Conservation (phyloP, 805 yeast genomes). For the Metschnikowia koreensis region DNA sequence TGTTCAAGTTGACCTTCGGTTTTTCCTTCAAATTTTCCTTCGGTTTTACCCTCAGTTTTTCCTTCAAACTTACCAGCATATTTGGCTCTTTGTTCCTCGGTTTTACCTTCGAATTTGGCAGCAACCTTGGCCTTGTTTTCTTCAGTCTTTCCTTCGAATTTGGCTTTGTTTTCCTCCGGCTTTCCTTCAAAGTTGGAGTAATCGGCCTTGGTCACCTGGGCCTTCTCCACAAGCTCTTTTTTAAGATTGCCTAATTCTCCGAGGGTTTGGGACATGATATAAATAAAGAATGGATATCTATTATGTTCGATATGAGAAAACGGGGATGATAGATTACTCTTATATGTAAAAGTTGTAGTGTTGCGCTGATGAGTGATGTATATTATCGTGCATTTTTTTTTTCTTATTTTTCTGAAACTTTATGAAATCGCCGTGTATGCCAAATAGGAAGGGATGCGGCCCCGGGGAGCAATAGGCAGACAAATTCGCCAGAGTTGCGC, state of each 20-base stretch:
- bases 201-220: conserved; percentile 1
- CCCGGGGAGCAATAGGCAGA: conserved; percentile 1
- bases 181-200: conserved; percentile 1
- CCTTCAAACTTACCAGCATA: conserved; percentile 15
- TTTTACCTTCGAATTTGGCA: conserved; percentile 9
- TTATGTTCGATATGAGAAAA: no score
- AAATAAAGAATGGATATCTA: no score
- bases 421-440: conserved; percentile 2
- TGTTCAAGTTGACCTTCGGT: conserved; percentile 1
- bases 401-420: not conserved
- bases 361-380: not conserved
- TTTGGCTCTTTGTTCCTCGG: conserved; percentile 11
- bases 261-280: conserved; percentile 8
- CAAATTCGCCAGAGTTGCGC: conserved; percentile 2
- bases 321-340: no score
- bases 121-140: conserved; percentile 3
- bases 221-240: not conserved
- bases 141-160: conserved; percentile 1
- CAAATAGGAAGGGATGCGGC: not conserved
- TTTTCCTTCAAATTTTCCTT: conserved; percentile 13
- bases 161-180: conserved; percentile 8
- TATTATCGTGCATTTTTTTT: not conserved
- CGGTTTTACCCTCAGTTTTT: conserved; percentile 8
- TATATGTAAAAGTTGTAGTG: not conserved
- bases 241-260: conserved; percentile 19